Evolutionary conservation across 306 rosid species (phyloP).

Genomic region (Macrotyloma uniflorum): DNA sequence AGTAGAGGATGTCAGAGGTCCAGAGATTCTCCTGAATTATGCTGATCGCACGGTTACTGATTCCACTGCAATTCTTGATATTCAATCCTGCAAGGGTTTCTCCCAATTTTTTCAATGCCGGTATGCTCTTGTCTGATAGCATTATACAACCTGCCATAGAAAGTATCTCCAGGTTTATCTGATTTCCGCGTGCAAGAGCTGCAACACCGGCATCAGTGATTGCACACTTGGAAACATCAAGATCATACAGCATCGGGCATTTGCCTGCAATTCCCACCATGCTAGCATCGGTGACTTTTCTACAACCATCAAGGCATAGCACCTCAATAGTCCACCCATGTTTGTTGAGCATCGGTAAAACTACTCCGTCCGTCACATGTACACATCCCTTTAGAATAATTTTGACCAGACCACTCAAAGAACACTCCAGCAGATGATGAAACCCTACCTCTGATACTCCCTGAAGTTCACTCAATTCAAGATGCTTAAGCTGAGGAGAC

Average conservation of each 20-base stretch:
- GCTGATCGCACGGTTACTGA: constrained; percentile 59
- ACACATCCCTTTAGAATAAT: constrained; percentile 74
- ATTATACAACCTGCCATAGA: constrained; percentile 69
- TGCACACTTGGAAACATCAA: constrained; percentile 72
- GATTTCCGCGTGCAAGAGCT: constrained; percentile 57
- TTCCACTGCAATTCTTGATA: constrained; percentile 69
- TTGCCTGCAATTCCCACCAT: constrained; percentile 64
- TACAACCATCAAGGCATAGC: constrained; percentile 78
- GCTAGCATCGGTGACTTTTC: constrained; percentile 60
- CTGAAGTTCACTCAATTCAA: constrained; percentile 76
- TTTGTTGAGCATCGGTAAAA: constrained; percentile 53
- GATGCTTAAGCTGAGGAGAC: constrained; percentile 68
- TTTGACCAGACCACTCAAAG: constrained; percentile 69
- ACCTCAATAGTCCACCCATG: constrained; percentile 75
- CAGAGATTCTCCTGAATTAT: constrained; percentile 65
- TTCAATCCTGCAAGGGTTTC: constrained; percentile 74
- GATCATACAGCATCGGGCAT: constrained; percentile 70
- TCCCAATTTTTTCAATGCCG: constrained; percentile 63
- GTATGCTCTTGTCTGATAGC: constrained; percentile 67
- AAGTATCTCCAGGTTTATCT: constrained; percentile 65
- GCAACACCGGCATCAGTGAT: constrained; percentile 72
- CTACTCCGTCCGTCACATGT: constrained; percentile 67
- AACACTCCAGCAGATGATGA: constrained; percentile 60
- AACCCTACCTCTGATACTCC: constrained; percentile 76
- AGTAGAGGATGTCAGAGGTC: constrained; percentile 83